Conservation (phyloP, 2,329 filamentous ascomycete species). For the Xylariaceae sp. region DNA sequence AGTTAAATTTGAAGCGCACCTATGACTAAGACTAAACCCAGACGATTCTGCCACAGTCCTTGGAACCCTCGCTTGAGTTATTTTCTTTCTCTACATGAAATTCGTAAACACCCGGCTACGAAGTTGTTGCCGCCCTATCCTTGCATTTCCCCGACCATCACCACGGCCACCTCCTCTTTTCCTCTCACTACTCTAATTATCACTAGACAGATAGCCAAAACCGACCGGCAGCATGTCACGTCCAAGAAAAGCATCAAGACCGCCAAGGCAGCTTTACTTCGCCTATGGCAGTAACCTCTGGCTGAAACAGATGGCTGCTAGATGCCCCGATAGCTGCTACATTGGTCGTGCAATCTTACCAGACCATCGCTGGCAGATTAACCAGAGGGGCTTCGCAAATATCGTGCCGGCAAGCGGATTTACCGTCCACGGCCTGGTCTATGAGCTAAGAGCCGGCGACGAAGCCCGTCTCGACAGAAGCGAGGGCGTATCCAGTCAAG, state of each 20-base stretch:
- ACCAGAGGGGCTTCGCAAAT: constrained; percentile 10
- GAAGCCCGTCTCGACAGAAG: constrained; percentile 6
- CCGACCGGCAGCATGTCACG: constrained; percentile 1
- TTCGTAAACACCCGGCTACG: no score
- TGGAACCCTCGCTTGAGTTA: no score
- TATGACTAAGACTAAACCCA: no score
- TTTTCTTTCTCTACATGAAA: no score
- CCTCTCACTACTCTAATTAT: no score
- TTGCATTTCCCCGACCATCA: no score
- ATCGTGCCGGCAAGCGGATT: constrained; percentile 5
- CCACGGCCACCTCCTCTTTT: no score
- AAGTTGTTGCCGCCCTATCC: no score
- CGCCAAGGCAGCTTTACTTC: constrained; percentile 14
- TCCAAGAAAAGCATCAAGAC: neutral
- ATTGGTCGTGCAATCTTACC: constrained; percentile 5
- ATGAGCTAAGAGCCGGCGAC: constrained; percentile 7
- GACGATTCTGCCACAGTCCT: no score
- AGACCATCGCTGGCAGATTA: constrained; percentile 11
- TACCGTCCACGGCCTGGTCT: constrained; percentile 13
- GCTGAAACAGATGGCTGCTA: constrained; percentile 6
- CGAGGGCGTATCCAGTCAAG: constrained; percentile 8
- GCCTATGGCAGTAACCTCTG: constrained; percentile 17
- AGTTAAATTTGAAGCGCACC: no score
- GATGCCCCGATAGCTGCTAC: constrained; percentile 10
- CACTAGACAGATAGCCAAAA: no score